Evolutionary conservation across 2,329 filamentous ascomycete genomes (phyloP).

Genomic region (Claviceps capensis): DNA sequence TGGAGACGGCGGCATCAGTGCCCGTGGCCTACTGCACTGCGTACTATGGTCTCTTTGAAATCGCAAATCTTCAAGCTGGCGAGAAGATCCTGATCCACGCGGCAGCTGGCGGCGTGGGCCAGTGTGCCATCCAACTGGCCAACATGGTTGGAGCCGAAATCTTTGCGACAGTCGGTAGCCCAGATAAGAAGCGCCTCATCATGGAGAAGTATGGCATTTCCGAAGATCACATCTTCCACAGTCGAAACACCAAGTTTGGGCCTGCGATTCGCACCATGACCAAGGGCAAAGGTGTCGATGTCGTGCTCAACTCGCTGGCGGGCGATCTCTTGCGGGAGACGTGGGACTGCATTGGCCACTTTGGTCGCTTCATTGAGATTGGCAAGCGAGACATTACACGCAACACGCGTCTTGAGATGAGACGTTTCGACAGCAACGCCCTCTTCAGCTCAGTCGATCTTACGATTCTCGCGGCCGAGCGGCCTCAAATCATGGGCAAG

Average conservation of each 20-base stretch:
- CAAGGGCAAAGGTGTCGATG: constrained; percentile 47
- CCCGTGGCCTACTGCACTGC: constrained; percentile 28
- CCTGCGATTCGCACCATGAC: constrained; percentile 14
- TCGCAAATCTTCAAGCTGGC: constrained; percentile 23
- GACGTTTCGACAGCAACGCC: constrained; percentile 32
- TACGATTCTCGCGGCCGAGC: constrained; percentile 27
- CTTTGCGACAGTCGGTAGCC: constrained; percentile 27
- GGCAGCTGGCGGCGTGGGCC: constrained; percentile 24
- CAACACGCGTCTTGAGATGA: constrained; percentile 32
- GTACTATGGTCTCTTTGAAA: constrained; percentile 24
- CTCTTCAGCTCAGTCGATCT: constrained; percentile 33
- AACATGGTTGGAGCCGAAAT: constrained; percentile 25
- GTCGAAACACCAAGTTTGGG: constrained; percentile 12
- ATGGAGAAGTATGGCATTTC: constrained; percentile 23
- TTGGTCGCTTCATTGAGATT: constrained; percentile 1
- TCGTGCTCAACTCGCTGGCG: constrained; percentile 41
- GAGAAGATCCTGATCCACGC: constrained; percentile 27
- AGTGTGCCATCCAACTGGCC: constrained; percentile 25
- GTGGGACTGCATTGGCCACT: constrained; percentile 29
- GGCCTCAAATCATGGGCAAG: constrained; percentile 24
- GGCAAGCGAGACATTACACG: constrained; percentile 22
- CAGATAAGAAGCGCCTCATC: constrained; percentile 23
- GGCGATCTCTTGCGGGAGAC: constrained; percentile 22
- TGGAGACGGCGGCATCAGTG: constrained; percentile 25
- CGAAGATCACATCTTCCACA: constrained; percentile 17